phyloP scores from a whole-genome alignment of 2,329 filamentous ascomycete species.

The Sporothrix protearum region DNA sequence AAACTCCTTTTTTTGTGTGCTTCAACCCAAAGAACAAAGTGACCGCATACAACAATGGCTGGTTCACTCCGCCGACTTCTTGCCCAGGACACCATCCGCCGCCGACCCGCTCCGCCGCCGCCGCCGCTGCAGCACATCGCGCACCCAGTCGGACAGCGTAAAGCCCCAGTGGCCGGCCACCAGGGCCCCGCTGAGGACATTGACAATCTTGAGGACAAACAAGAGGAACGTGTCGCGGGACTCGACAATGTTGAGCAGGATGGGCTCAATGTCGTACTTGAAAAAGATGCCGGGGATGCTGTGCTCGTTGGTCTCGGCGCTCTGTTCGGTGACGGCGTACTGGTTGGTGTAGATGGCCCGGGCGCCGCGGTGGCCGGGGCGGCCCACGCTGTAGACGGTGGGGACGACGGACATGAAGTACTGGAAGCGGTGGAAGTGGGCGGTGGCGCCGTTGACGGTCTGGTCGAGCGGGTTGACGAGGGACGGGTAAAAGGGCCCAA shows the following conservation, averaged over 20 bases:
- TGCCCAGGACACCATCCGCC: conserved; percentile 49
- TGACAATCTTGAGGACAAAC: conserved; percentile 78
- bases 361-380: conserved; percentile 36
- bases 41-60: not conserved
- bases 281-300: conserved; percentile 87
- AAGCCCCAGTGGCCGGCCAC: conserved; percentile 94
- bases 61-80: conserved; percentile 38
- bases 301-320: conserved; percentile 63
- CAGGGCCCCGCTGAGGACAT: conserved; percentile 84
- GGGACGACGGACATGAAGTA: conserved; percentile 96
- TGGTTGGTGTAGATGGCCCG: conserved; percentile 87
- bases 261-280: conserved; percentile 98
- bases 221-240: conserved; percentile 69
- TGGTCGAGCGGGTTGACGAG: conserved; percentile 92
- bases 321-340: conserved; percentile 93
- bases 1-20: conserved; percentile 5
- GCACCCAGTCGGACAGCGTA: conserved; percentile 74
- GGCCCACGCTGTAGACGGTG: conserved; percentile 76
- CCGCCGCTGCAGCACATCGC: conserved; percentile 51
- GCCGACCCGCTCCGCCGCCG: conserved; percentile 40
- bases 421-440: conserved; percentile 92
- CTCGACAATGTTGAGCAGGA: conserved; percentile 81
- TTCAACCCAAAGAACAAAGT: not conserved
- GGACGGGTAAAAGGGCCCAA: conserved; percentile 92
- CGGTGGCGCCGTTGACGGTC: conserved; percentile 71